Evolutionary conservation across 495 filamentous ascomycete genomes (phyloP).

Genomic region (Trichocladium uniseriatum): DNA sequence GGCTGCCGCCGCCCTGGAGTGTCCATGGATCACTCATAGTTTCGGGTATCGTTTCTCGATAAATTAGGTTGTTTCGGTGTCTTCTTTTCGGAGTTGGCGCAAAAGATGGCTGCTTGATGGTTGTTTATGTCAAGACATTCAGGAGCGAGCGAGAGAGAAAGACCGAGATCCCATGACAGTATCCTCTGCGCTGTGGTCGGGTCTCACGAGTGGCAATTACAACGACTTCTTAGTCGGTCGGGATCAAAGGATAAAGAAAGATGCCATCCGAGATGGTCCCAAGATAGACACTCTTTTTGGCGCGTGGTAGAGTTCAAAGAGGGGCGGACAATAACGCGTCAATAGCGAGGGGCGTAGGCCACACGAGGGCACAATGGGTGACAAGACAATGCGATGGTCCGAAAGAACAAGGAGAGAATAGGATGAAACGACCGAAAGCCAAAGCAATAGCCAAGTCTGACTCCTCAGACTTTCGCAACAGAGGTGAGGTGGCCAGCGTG

Average conservation of each 20-base stretch:
- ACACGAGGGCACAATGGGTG: not conserved
- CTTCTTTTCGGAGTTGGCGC: too few relatives aligned
- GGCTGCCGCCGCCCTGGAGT: not conserved
- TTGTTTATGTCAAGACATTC: not conserved
- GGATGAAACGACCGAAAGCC: not conserved
- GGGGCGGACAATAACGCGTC: slow-evolving; percentile 12
- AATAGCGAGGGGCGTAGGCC: not conserved
- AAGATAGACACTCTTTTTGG: slow-evolving; percentile 3
- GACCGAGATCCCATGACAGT: not conserved
- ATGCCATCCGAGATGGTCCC: not conserved
- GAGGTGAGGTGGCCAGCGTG: too few relatives aligned
- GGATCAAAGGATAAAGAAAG: slow-evolving; percentile 7
- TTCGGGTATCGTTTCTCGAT: not conserved
- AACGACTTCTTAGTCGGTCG: not conserved
- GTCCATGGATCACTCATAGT: too few relatives aligned
- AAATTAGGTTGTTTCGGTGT: not conserved
- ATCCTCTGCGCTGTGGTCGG: not conserved
- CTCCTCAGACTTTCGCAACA: too few relatives aligned
- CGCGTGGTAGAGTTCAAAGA: slow-evolving; percentile 2
- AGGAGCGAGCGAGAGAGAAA: not conserved
- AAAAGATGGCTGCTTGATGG: too few relatives aligned
- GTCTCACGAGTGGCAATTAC: not conserved
- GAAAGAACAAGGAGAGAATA: not conserved
- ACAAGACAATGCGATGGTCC: not conserved
- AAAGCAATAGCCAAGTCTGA: too few relatives aligned